Percentiles rank a stretch among this genome's conserved stretches.
Evolutionary conservation across 1,284 basidiomycete genomes (phyloP).

Genomic region (Naganishia liquefaciens): DNA sequence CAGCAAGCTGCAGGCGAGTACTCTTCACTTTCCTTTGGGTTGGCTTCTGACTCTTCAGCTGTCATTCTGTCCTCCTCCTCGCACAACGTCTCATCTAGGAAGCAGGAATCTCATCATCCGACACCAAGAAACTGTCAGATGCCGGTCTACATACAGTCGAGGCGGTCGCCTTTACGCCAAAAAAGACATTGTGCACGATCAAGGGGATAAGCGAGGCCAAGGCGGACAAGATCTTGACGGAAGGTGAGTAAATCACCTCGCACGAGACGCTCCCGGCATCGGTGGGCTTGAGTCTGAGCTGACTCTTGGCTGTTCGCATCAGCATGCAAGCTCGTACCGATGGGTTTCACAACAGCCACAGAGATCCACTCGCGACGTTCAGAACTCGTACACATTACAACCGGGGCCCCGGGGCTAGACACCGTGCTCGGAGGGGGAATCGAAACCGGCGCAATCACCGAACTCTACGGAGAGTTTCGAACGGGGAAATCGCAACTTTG

Average conservation of each 20-base stretch:
- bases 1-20: slow-evolving; percentile 67
- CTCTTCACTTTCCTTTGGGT: background rate
- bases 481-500: slow-evolving; percentile 99
- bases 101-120: slow-evolving; percentile 83
- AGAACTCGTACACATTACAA: slow-evolving; percentile 96
- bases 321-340: slow-evolving; percentile 95
- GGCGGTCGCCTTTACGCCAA: slow-evolving; percentile 94
- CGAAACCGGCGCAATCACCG: slow-evolving; percentile 97
- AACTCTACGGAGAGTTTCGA: slow-evolving; percentile 97
- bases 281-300: background rate
- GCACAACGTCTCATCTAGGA: slow-evolving; percentile 57
- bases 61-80: background rate
- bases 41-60: background rate
- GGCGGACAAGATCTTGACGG: slow-evolving; percentile 91
- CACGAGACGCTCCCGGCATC: background rate
- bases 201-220: slow-evolving; percentile 98
- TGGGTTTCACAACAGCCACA: slow-evolving; percentile 97
- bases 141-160: slow-evolving; percentile 93
- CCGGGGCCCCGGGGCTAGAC: slow-evolving; percentile 94
- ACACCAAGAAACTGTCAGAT: slow-evolving; percentile 94
- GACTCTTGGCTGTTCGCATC: slow-evolving; percentile 21
- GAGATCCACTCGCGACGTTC: slow-evolving; percentile 93
- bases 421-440: slow-evolving; percentile 94
- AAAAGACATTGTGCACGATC: slow-evolving; percentile 85
- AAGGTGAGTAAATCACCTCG: slow-evolving; percentile 63